These are phyloP conservation scores for Populus hybrid DNA, from an alignment of 441 rosid genomes.

Conservation along the genomic window DNA sequence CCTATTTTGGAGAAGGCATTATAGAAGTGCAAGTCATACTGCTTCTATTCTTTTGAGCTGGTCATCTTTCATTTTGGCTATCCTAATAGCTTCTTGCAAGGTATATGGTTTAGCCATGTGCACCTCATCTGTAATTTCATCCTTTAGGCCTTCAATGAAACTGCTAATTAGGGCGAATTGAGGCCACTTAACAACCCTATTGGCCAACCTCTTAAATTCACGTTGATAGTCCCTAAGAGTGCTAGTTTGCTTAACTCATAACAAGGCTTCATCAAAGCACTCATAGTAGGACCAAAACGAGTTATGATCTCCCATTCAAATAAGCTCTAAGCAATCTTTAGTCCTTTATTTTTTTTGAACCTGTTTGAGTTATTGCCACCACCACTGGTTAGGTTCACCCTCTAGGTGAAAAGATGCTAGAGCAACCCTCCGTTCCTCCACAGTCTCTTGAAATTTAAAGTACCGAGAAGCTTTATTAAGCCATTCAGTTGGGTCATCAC, in stretches of 20 bases:
- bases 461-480: not conserved
- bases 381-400: not conserved
- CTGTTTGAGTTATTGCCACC: not conserved
- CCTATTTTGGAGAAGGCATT: no score
- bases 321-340: not conserved
- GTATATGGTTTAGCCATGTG: no score
- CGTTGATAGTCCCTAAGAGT: not conserved
- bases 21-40: no score
- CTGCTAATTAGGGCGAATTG: not conserved
- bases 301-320: not conserved
- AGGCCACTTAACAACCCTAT: not conserved
- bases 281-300: not conserved
- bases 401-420: not conserved
- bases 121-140: not conserved
- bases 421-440: not conserved
- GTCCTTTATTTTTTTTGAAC: not conserved
- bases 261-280: not conserved
- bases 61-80: no score
- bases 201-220: not conserved
- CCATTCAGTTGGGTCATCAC: not conserved
- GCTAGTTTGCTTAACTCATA: not conserved
- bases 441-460: not conserved
- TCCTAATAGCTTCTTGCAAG: no score
- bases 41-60: no score
- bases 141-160: not conserved